Evolutionary conservation across 176 grass and related monocot species (phyloP).

Genomic region (Triticum turgidum): DNA sequence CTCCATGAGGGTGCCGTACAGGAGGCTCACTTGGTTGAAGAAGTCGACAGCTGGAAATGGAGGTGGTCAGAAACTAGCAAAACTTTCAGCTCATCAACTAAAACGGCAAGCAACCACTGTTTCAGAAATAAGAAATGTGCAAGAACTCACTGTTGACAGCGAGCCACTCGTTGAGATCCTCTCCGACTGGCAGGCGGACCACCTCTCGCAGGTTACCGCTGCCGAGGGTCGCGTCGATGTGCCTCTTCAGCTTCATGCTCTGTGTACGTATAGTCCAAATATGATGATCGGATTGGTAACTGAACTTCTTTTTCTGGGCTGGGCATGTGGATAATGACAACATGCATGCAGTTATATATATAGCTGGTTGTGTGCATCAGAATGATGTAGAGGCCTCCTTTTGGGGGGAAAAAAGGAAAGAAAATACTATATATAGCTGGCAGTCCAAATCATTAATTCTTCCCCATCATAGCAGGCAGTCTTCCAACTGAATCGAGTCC

Average conservation of each 20-base stretch:
- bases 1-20: slow-evolving; percentile 84
- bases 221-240: slow-evolving; percentile 87
- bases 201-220: slow-evolving; percentile 84
- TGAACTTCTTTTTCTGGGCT: not conserved
- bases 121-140: not conserved
- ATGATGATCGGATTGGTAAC: not conserved
- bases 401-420: not conserved
- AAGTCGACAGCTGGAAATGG: slow-evolving; percentile 77
- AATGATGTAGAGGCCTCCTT: no score
- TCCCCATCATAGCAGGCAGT: not conserved
- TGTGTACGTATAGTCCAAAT: slow-evolving; percentile 13
- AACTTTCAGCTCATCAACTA: not conserved
- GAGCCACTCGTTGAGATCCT: slow-evolving; percentile 85
- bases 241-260: slow-evolving; percentile 72
- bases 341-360: not conserved
- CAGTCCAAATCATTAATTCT: not conserved
- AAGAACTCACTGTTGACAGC: slow-evolving; percentile 79
- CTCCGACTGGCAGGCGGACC: slow-evolving; percentile 76
- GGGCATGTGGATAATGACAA: not conserved
- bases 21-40: slow-evolving; percentile 92
- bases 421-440: not conserved
- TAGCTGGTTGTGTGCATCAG: not conserved
- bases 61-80: not conserved
- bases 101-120: not conserved
- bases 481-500: not conserved